These are phyloP conservation scores for Scytalidium sp. DNA, from an alignment of 2,329 filamentous ascomycete species.

Conservation along the genomic window DNA sequence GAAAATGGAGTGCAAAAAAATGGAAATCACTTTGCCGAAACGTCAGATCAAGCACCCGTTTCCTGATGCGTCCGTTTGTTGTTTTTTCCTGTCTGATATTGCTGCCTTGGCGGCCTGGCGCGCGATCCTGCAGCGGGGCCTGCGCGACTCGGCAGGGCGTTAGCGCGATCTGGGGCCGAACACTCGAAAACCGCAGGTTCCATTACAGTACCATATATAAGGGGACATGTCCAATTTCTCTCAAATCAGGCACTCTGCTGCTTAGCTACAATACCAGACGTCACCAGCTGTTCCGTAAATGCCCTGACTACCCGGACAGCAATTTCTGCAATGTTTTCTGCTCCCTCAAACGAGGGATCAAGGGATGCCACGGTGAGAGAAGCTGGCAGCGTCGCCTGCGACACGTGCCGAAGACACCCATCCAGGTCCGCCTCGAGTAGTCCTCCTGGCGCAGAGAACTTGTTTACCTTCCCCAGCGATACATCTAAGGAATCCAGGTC, in stretches of 20 bases:
- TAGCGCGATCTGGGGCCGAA: not conserved
- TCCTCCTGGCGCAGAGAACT: not conserved
- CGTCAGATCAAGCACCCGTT: not conserved
- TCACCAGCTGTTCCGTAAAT: not conserved
- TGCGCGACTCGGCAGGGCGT: not conserved
- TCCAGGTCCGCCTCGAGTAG: not conserved
- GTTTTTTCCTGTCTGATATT: not conserved
- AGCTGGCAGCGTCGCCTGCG: not conserved
- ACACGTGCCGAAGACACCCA: not conserved
- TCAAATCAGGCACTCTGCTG: no score
- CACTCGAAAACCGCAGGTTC: no score
- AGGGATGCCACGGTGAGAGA: conserved; percentile 5
- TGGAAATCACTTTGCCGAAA: not conserved
- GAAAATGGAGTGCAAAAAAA: not conserved
- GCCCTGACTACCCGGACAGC: not conserved
- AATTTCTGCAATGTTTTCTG: conserved; percentile 1
- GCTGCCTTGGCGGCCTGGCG: conserved; percentile 10
- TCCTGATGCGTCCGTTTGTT: not conserved
- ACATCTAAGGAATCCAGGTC: not conserved
- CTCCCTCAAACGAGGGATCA: conserved; percentile 2
- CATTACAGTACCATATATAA: no score
- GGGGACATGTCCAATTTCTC: no score
- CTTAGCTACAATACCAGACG: not conserved
- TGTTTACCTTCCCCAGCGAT: not conserved
- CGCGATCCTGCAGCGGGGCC: conserved; percentile 6